Base-by-base conservation (phyloP, 2,329 filamentous ascomycete genomes). In the Phyllosticta paracitricarpa region DNA sequence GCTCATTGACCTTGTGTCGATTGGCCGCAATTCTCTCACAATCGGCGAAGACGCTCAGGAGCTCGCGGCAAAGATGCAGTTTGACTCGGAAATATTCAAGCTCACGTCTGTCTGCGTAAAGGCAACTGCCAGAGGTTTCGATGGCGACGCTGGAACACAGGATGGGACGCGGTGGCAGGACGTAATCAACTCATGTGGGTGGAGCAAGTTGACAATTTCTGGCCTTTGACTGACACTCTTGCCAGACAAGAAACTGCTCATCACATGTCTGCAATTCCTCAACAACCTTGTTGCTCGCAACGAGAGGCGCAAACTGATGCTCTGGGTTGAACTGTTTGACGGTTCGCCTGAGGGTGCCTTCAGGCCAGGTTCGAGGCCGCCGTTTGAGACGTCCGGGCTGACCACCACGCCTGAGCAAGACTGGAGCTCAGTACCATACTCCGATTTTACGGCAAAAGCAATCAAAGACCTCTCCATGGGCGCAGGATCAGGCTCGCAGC, bases 261-360 rank as follows among this genome's bases (percentile, higher is more conserved):
- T 86, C 61, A 85, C 83, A 2, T 83, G 82, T 64, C 75, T 87
- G n/a, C 84, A 87, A 68, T 86, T 85, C 65, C 72, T 87, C 61
- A 85, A 87, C 72, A 87, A 87, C 65, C 79, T 86, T 56, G 83
- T 85, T 55, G 84, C 84, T 68, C 81, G 84, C 63, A 87, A 87
- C 65, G 84, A 87, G 71, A 79, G 84, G 63, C 76, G 83, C 51
- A 87, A 87, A 67, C 77, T 86, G 66, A 82, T 85, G 66, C 77
- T 87, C 2, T 87, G 84, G 84, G 72, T 86, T 48, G 82, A 84
- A 69, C 75, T 87, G 1, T 87, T 87, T 66, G 84, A 85, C 58
- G 82, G 81, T 64, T 78, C 81, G 19, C 69, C 75, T 6, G 75
- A 77, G 57, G 72, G 72, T 52, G 71, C 72, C 56, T 67, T 71